phyloP scores from a whole-genome alignment of 1,139 yeast genomes.

The Hyphopichia khmerensis region DNA sequence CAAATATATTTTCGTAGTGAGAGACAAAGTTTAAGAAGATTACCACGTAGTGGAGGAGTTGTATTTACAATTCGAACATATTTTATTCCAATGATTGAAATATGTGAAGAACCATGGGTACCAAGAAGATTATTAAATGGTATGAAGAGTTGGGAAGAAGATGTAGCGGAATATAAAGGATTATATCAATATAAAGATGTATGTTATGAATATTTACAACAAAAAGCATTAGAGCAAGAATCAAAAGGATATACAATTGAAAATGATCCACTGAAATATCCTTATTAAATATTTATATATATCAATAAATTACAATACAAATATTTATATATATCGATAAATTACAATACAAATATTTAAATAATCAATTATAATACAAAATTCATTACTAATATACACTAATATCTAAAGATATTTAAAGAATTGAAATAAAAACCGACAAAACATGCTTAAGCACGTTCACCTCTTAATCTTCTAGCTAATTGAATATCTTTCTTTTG shows the following conservation, averaged over 20 bases:
- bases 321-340: background rate
- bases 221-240: conserved; percentile 53
- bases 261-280: conserved; percentile 40
- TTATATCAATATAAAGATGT: conserved; percentile 52
- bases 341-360: background rate
- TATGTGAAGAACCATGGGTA: conserved; percentile 57
- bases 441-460: conserved; percentile 55
- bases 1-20: conserved; percentile 61
- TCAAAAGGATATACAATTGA: conserved; percentile 38
- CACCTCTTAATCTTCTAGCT: conserved; percentile 99
- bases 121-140: conserved; percentile 61
- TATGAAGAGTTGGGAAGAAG: conserved; percentile 56
- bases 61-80: conserved; percentile 65
- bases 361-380: no score
- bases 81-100: conserved; percentile 52
- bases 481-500: conserved; percentile 99
- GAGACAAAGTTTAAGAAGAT: conserved; percentile 65
- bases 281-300: conserved; percentile 24
- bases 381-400: conserved; percentile 4
- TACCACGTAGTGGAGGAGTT: conserved; percentile 61
- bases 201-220: conserved; percentile 53
- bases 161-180: conserved; percentile 61
- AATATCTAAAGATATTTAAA: background rate
- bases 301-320: background rate
- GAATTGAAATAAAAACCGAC: background rate